A percentile compares a stretch with the other conserved stretches of the same genome.
phyloP scores from a whole-genome alignment of 169 alveolate species.

The Plasmodium ovale region DNA sequence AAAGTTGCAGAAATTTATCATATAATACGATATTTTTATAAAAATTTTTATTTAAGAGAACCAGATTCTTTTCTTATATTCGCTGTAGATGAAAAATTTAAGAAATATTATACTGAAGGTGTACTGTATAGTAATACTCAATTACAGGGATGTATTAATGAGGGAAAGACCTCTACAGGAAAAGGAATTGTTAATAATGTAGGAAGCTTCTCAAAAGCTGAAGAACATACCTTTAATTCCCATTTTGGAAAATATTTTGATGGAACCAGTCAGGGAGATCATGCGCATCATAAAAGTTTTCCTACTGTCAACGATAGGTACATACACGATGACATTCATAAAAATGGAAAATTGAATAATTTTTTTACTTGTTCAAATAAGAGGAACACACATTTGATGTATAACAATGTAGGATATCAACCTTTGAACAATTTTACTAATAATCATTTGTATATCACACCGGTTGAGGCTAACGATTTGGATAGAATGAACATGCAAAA shows the following conservation, averaged over 20 bases:
- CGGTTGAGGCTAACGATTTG: not conserved
- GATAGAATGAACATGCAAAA: not conserved
- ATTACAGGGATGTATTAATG: not conserved
- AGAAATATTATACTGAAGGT: not conserved
- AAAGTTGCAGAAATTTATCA: slow-evolving; percentile 41
- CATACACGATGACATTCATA: not conserved
- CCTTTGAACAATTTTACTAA: not conserved
- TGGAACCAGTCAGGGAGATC: not conserved
- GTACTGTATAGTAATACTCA: not conserved
- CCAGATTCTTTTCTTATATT: slow-evolving; percentile 18
- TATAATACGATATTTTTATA: slow-evolving; percentile 38
- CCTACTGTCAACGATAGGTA: no score
- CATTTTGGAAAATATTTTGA: not conserved
- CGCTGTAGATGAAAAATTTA: slow-evolving; percentile 54
- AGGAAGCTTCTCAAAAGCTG: not conserved
- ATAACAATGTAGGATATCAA: no score
- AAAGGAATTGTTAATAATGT: not conserved
- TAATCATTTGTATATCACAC: not conserved
- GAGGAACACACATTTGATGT: no score
- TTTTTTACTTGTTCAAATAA: not conserved
- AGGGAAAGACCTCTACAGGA: not conserved
- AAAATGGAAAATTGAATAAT: not conserved
- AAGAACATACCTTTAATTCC: not conserved
- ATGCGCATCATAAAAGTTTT: not conserved
- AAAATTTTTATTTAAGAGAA: slow-evolving; percentile 42